Evolutionary conservation across 805 yeast species (phyloP).

Genomic region (Peterozyma xylosa): DNA sequence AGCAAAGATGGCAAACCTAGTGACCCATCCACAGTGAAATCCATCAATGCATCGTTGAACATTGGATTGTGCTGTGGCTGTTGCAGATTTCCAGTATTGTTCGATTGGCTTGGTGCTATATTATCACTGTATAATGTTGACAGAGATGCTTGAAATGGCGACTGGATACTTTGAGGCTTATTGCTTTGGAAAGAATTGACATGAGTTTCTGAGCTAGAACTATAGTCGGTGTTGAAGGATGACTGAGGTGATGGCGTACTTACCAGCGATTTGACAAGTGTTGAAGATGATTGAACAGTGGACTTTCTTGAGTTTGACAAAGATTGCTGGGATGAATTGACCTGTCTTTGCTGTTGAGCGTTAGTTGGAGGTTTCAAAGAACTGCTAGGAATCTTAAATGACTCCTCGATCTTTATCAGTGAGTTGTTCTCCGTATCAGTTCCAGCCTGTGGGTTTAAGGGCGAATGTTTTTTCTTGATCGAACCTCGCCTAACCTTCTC

Average conservation of each 20-base stretch:
- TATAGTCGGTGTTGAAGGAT: not conserved
- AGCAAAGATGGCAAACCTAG: slow-evolving; percentile 66
- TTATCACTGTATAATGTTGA: slow-evolving; percentile 1
- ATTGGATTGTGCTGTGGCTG: slow-evolving; percentile 10
- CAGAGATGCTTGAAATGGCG: slow-evolving; percentile 11
- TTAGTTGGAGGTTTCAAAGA: not conserved
- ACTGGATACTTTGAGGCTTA: slow-evolving; percentile 9
- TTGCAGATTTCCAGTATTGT: slow-evolving; percentile 1
- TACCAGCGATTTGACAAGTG: not conserved
- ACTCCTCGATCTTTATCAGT: not conserved
- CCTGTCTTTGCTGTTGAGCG: not conserved
- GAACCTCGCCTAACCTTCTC: not conserved
- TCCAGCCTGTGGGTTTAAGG: not conserved
- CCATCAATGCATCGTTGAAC: slow-evolving; percentile 28
- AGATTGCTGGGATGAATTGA: not conserved
- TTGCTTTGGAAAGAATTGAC: slow-evolving; percentile 5
- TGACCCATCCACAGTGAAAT: slow-evolving; percentile 79
- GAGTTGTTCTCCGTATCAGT: not conserved
- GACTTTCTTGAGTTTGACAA: not conserved
- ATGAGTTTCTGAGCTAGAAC: not conserved
- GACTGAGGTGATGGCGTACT: not conserved
- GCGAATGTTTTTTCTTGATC: not conserved
- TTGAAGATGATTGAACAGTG: not conserved
- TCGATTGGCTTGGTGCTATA: slow-evolving; percentile 5
- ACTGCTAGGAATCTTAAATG: not conserved